phyloP scores from a whole-genome alignment of 495 filamentous ascomycete species.

The Penicillium ochrochloron region DNA sequence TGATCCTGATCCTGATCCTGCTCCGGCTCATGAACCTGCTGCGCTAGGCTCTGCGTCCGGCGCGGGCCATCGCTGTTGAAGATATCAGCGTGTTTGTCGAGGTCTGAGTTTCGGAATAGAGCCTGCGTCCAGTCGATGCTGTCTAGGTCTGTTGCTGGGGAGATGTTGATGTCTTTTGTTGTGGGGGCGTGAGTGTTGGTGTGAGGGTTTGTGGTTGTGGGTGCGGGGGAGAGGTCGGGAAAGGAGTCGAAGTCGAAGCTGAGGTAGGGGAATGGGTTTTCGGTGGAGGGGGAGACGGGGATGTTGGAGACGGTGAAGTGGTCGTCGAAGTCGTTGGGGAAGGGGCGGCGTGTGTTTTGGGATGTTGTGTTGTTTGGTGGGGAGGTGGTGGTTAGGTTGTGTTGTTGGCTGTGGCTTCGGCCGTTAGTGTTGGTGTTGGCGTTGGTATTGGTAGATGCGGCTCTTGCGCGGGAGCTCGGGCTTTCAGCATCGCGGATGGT shows the following conservation, averaged over 20 bases:
- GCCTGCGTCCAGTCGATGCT: constrained; percentile 44
- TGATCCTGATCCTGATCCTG: constrained; percentile 26
- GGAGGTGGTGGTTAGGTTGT: constrained; percentile 12
- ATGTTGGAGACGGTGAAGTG: constrained; percentile 26
- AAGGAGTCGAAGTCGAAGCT: constrained; percentile 37
- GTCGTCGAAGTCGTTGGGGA: constrained; percentile 37
- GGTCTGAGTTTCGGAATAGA: constrained; percentile 32
- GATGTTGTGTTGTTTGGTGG: constrained; percentile 8
- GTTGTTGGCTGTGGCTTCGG: not conserved
- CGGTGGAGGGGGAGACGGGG: constrained; percentile 1
- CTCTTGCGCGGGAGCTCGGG: not conserved
- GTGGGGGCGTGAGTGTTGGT: not conserved
- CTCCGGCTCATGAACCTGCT: not conserved
- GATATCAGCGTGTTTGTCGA: not conserved
- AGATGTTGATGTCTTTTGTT: constrained; percentile 14
- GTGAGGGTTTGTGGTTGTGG: not conserved
- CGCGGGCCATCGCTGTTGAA: constrained; percentile 1
- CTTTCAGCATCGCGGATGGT: not conserved
- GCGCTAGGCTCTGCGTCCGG: constrained; percentile 14
- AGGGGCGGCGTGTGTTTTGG: constrained; percentile 27
- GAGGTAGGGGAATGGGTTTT: constrained; percentile 31
- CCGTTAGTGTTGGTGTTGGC: not conserved
- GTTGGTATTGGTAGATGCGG: constrained; percentile 12
- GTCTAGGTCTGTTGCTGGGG: constrained; percentile 25
- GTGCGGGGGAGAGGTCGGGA: constrained; percentile 20